These are phyloP conservation scores for Diospyros lotus DNA, from an alignment of 148 eudicot species.

Conservation along the genomic window DNA sequence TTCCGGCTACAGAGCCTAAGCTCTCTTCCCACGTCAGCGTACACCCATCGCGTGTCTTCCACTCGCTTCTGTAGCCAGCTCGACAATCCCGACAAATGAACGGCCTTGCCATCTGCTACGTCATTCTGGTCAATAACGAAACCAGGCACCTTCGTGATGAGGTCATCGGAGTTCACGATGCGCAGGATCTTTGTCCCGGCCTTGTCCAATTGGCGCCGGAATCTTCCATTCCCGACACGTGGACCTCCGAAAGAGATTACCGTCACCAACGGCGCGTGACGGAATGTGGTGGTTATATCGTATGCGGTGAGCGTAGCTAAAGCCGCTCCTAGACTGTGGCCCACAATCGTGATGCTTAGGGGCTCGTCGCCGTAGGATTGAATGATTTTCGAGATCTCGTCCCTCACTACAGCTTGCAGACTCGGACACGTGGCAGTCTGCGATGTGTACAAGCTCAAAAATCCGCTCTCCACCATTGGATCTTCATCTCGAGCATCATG, in stretches of 20 bases:
- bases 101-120: not conserved
- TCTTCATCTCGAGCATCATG: not conserved
- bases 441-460: constrained; percentile 41
- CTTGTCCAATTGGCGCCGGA: constrained; percentile 28
- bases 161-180: constrained; percentile 36
- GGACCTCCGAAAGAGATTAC: constrained; percentile 52
- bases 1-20: constrained; percentile 22
- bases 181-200: constrained; percentile 36
- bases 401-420: constrained; percentile 22
- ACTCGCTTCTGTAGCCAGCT: constrained; percentile 31
- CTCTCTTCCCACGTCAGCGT: constrained; percentile 25
- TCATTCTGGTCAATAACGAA: constrained; percentile 26
- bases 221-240: constrained; percentile 37
- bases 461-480: constrained; percentile 46
- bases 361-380: constrained; percentile 24
- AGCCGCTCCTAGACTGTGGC: constrained; percentile 53
- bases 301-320: constrained; percentile 42
- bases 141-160: constrained; percentile 44
- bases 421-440: constrained; percentile 20
- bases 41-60: constrained; percentile 23
- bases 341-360: constrained; percentile 38
- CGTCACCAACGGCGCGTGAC: constrained; percentile 24
- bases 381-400: constrained; percentile 26
- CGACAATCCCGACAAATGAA: too few relatives aligned
- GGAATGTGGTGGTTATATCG: constrained; percentile 29